Conservation (phyloP, 345 rosid genomes). For the Bretschneidera sinensis region DNA sequence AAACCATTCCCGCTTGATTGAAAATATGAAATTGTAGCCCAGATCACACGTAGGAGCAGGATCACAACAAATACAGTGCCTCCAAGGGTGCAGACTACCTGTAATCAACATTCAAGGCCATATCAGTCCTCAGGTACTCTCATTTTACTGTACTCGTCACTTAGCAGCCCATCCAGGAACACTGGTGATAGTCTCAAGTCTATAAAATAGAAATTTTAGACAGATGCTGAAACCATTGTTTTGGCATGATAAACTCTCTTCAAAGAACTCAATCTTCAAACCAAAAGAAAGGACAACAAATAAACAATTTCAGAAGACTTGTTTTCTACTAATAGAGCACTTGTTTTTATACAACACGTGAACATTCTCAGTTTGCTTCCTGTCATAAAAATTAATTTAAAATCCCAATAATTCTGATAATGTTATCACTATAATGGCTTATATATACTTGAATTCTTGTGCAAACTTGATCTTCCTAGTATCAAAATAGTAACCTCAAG, state of each 20-base stretch:
- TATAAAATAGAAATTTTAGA: too few species aligned
- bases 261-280: too few species aligned
- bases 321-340: too few species aligned
- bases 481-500: background rate
- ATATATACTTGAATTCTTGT: background rate
- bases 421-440: background rate
- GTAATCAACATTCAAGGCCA: slow-evolving; percentile 5
- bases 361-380: background rate
- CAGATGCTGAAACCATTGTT: too few species aligned
- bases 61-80: slow-evolving; percentile 60
- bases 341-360: too few species aligned
- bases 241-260: too few species aligned
- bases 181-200: too few species aligned
- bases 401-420: background rate
- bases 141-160: background rate
- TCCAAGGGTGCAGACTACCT: slow-evolving; percentile 76
- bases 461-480: background rate
- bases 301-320: too few species aligned
- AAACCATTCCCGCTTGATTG: slow-evolving; percentile 48
- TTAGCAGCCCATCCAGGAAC: background rate
- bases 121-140: background rate
- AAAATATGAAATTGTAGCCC: slow-evolving; percentile 59
- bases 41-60: slow-evolving; percentile 51
- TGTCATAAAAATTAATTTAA: too few species aligned
- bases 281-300: too few species aligned